These are phyloP conservation scores for Plantago coronopus DNA, from an alignment of 305 asterid species.

Conservation along the genomic window DNA sequence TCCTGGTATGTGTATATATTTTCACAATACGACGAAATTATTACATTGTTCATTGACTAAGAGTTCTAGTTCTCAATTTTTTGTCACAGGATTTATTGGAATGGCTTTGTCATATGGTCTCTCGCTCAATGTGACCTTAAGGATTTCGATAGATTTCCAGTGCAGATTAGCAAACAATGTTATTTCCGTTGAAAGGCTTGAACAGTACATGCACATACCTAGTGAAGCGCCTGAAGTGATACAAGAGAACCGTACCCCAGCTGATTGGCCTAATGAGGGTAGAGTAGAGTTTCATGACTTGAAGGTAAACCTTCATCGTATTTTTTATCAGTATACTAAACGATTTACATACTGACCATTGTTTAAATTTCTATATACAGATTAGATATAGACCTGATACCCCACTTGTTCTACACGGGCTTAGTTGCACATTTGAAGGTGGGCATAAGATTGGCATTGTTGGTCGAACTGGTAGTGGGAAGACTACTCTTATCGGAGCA, in stretches of 20 bases:
- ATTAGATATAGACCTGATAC: slow-evolving; percentile 63
- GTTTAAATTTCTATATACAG: slow-evolving; percentile 34
- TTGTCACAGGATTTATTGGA: slow-evolving; percentile 79
- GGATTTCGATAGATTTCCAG: slow-evolving; percentile 59
- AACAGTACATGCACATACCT: slow-evolving; percentile 57
- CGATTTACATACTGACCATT: slow-evolving; percentile 6
- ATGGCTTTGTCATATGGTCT: slow-evolving; percentile 94
- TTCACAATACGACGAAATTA: neutral
- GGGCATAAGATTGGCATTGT: too few relatives aligned
- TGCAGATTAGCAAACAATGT: slow-evolving; percentile 53
- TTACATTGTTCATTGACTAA: neutral
- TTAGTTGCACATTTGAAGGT: slow-evolving; percentile 75
- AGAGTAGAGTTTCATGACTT: slow-evolving; percentile 70
- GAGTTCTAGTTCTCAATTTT: neutral
- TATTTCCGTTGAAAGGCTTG: slow-evolving; percentile 54
- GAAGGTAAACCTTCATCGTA: slow-evolving; percentile 40
- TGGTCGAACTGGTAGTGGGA: slow-evolving; percentile 98
- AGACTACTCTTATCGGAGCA: slow-evolving; percentile 85
- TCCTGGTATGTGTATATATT: slow-evolving; percentile 46
- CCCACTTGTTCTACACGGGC: slow-evolving; percentile 80
- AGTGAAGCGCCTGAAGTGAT: slow-evolving; percentile 76
- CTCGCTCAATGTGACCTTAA: slow-evolving; percentile 70
- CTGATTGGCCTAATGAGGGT: slow-evolving; percentile 67
- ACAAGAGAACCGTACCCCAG: slow-evolving; percentile 59
- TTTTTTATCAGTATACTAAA: neutral